phyloP scores from a whole-genome alignment of 208 protist genomes.

The Vickermania spadyakhi region DNA sequence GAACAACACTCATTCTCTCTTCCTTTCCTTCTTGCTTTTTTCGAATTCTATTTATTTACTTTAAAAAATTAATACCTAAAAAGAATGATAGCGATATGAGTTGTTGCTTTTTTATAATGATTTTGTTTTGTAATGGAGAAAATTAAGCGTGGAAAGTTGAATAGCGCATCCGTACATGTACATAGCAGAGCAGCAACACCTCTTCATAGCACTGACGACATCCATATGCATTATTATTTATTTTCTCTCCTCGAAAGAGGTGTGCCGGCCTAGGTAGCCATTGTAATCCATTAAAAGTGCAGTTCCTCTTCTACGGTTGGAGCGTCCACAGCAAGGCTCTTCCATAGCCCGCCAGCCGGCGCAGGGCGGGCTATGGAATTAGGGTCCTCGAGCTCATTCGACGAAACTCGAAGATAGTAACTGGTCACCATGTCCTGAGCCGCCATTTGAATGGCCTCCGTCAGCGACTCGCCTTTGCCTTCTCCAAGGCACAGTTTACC shows the following conservation, averaged over 20 bases:
- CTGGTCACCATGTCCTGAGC: conserved; percentile 61
- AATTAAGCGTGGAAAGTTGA: too few relatives aligned
- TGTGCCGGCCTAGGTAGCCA: background rate
- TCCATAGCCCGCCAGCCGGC: background rate
- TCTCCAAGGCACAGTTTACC: conserved; percentile 65
- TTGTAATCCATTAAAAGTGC: background rate
- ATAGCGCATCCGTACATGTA: too few relatives aligned
- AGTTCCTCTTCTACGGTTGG: conserved; percentile 1
- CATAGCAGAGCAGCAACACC: too few relatives aligned
- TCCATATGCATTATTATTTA: too few relatives aligned
- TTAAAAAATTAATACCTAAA: too few relatives aligned
- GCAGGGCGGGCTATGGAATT: background rate
- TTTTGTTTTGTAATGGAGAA: too few relatives aligned
- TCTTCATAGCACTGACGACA: too few relatives aligned
- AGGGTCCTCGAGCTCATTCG: background rate
- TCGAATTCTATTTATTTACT: too few relatives aligned
- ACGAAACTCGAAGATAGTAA: conserved; percentile 47
- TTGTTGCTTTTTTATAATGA: too few relatives aligned
- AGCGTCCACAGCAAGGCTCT: background rate
- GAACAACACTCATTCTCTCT: conserved; percentile 63
- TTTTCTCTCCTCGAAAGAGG: too few relatives aligned
- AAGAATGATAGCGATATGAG: too few relatives aligned
- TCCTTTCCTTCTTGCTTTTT: too few relatives aligned
- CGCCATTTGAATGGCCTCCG: conserved; percentile 75
- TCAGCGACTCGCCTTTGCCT: conserved; percentile 80